These are phyloP conservation scores for Warburgia ugandensis DNA, from an alignment of 164 flowering plant species.

Conservation along the genomic window DNA sequence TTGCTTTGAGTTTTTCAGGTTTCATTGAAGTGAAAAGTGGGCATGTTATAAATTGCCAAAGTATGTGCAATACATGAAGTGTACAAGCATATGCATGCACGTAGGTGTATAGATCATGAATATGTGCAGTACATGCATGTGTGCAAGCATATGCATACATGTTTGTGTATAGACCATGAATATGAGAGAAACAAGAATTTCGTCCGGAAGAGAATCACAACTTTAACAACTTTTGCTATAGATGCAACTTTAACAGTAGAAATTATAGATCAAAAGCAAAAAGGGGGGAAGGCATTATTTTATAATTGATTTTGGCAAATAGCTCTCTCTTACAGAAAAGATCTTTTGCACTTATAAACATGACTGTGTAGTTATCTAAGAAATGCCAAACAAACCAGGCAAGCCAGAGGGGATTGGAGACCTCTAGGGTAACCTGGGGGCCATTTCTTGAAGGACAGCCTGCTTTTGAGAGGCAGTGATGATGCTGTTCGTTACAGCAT, in stretches of 20 bases:
- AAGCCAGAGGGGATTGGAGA: background rate
- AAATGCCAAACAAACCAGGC: too few species aligned
- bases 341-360: background rate
- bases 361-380: background rate
- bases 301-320: too few species aligned
- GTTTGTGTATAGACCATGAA: too few species aligned
- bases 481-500: constrained; percentile 69
- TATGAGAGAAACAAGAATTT: background rate
- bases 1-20: background rate
- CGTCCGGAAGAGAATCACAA: too few species aligned
- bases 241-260: background rate
- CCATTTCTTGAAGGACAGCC: constrained; percentile 95
- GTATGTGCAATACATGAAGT: background rate
- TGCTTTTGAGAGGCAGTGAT: constrained; percentile 83
- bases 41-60: background rate
- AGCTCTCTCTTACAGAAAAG: too few species aligned
- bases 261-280: background rate
- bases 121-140: too few species aligned
- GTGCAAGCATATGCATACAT: too few species aligned
- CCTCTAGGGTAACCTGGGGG: constrained; percentile 57
- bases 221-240: too few species aligned
- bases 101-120: background rate
- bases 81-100: background rate
- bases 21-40: background rate
- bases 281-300: background rate